Evolutionary conservation across 2,329 filamentous ascomycete genomes (phyloP), one percentile per base, ranked within the genome.

Genomic region (Trichothecium roseum): DNA sequence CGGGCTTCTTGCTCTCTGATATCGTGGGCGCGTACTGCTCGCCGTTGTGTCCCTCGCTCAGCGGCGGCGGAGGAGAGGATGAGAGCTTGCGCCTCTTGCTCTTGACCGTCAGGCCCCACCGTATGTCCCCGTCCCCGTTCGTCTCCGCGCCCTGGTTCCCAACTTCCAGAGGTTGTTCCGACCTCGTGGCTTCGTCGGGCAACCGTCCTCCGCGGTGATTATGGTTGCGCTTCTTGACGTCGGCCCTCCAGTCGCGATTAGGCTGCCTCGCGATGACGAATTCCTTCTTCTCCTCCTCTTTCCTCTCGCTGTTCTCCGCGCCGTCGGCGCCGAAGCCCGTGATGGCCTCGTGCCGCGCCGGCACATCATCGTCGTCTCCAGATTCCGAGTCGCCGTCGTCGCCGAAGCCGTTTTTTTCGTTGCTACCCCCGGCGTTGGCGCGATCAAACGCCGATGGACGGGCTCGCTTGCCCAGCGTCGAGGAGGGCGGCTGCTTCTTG

Each of bases 211-310:
- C 59, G 56, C 41, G 65, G n/a, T n/a, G n/a, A n/a, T n/a, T n/a
- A n/a, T n/a, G n/a, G n/a, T n/a, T n/a, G n/a, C n/a, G n/a, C n/a
- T n/a, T 66, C 42, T 62, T 63, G 41, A 61, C 57, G 38, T 77
- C 72, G 39, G 67, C 63, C 46, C 69, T 65, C 77, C 76, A 81
- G 57, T 82, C 72, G 36, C 69, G 64, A 54, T 82, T 83, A 42
- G 62, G 57, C 46, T 71, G 63, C 28, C 59, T 59, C 20, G 65
- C 60, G 43, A 85, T 84, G 14, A 83, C 60, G 30, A 75, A 61
- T 7, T 65, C 46, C 40, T 53, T 56, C 40, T 54, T 54, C 24
- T 45, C 42, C n/a, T 43, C 43, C 33, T 41, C 45, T 15, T 44
- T 41, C 17, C 47, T 54, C 40, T 30, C 60, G 53, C 42, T 54